These are phyloP conservation scores for Dictyostelium brefeldianum DNA, from an alignment of 78 protist genomes.

Conservation along the genomic window DNA sequence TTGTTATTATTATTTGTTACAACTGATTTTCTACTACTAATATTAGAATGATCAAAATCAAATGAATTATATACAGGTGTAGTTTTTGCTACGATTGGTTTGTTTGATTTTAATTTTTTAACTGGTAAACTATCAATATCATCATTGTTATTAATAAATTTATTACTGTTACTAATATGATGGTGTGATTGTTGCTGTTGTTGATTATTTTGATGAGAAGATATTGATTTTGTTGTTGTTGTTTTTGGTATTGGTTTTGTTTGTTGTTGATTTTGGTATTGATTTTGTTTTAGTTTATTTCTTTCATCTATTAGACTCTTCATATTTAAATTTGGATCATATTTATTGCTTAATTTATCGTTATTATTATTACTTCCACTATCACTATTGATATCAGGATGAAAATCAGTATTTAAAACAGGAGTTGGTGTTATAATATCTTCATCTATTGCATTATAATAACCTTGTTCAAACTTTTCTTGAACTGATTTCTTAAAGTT, in stretches of 20 bases:
- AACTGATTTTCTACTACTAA: neutral
- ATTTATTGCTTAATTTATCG: neutral
- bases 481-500: neutral
- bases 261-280: neutral
- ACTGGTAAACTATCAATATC: neutral
- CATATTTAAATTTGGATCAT: slow-evolving; percentile 5
- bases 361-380: neutral
- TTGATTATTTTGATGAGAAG: no score
- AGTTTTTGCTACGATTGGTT: neutral
- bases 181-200: no score
- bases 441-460: slow-evolving; percentile 14
- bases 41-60: neutral
- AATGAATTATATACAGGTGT: neutral
- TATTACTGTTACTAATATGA: no score
- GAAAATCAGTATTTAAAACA: neutral
- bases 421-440: slow-evolving; percentile 22
- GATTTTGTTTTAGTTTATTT: neutral
- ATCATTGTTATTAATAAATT: neutral
- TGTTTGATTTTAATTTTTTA: neutral
- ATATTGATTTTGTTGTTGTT: slow-evolving; percentile 1
- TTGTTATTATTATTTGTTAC: neutral
- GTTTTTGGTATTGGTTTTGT: neutral
- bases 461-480: neutral
- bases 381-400: neutral
- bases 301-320: neutral